These are phyloP conservation scores for Globisporangium heterothallicum DNA, from an alignment of 352 stramenopile species.

Conservation along the genomic window DNA sequence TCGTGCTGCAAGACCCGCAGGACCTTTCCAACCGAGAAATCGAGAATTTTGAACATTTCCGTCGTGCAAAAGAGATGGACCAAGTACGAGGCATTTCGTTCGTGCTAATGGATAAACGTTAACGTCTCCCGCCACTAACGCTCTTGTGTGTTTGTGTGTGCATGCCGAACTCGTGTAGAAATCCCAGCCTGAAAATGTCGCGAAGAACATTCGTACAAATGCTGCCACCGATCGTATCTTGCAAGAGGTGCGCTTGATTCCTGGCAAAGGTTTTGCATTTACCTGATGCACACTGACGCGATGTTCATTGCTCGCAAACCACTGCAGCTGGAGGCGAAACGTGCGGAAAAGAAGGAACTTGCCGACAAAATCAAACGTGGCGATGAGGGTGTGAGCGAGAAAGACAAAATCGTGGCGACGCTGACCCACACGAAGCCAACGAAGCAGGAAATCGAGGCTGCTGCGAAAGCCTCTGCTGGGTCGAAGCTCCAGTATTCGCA, in stretches of 20 bases:
- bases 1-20: slow-evolving; percentile 94
- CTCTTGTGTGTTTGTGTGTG: not conserved
- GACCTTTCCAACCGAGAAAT: slow-evolving; percentile 92
- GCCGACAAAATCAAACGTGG: slow-evolving; percentile 55
- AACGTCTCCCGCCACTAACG: no score
- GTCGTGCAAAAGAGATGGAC: slow-evolving; percentile 47
- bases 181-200: slow-evolving; percentile 11
- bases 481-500: slow-evolving; percentile 57
- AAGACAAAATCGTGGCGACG: slow-evolving; percentile 72
- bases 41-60: slow-evolving; percentile 96
- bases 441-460: slow-evolving; percentile 13
- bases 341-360: slow-evolving; percentile 55
- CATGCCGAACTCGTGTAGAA: slow-evolving; percentile 5
- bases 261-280: not conserved
- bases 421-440: slow-evolving; percentile 49
- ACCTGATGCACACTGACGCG: not conserved
- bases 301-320: not conserved
- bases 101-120: not conserved
- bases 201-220: slow-evolving; percentile 74
- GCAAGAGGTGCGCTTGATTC: slow-evolving; percentile 37
- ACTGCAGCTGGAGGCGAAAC: slow-evolving; percentile 57
- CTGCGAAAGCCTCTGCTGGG: slow-evolving; percentile 10
- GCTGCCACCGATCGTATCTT: slow-evolving; percentile 80
- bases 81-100: no score
- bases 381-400: slow-evolving; percentile 53